Evolutionary conservation across 2,329 filamentous ascomycete species (phyloP).

Genomic region (Exophiala dermatitidis): DNA sequence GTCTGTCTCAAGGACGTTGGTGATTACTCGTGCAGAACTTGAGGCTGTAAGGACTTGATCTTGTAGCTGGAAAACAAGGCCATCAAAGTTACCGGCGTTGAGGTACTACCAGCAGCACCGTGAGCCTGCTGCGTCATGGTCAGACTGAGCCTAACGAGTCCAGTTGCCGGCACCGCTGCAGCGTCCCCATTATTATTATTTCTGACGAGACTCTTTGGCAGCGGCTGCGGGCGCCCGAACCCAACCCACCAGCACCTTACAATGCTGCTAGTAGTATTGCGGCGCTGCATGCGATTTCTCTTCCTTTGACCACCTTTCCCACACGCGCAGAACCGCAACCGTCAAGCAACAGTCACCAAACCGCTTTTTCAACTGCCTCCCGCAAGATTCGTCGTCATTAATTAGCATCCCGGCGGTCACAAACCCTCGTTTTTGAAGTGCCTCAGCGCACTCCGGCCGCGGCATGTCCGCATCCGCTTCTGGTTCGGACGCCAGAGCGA

Average conservation of each 20-base stretch:
- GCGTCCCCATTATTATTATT: no score
- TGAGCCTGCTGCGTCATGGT: no score
- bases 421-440: background rate
- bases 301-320: constrained; percentile 19
- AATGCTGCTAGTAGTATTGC: background rate
- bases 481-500: constrained; percentile 38
- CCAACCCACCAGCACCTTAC: constrained; percentile 9
- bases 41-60: no score
- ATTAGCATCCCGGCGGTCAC: background rate
- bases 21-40: no score
- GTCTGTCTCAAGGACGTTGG: no score
- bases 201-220: no score
- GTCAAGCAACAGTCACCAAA: background rate
- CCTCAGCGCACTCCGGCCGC: constrained; percentile 7
- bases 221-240: background rate
- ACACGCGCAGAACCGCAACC: background rate
- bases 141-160: no score
- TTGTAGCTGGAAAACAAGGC: no score
- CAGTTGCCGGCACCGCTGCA: no score
- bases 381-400: background rate
- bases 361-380: background rate
- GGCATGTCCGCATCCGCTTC: constrained; percentile 39
- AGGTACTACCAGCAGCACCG: no score
- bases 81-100: no score
- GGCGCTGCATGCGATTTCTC: constrained; percentile 8